These are phyloP conservation scores for Chlorella sp. DNA, from an alignment of 139 green algal species.

Conservation along the genomic window DNA sequence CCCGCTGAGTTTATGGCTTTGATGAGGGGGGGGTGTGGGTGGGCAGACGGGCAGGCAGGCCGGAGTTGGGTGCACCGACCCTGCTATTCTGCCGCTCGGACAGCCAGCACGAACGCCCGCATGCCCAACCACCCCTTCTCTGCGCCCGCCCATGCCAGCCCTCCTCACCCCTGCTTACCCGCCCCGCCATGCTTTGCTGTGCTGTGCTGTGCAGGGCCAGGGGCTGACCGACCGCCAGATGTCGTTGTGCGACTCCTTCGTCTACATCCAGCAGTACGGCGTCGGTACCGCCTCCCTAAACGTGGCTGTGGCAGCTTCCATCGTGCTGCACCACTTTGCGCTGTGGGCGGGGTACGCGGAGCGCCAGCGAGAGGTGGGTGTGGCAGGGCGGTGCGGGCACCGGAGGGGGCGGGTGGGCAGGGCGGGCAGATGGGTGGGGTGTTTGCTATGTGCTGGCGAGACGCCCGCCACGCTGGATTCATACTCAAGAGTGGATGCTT, in stretches of 20 bases:
- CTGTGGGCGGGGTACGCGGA: conserved; percentile 84
- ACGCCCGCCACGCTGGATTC: no score
- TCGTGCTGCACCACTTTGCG: conserved; percentile 96
- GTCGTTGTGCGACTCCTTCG: conserved; percentile 86
- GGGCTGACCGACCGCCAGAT: conserved; percentile 86
- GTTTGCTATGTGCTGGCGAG: no score
- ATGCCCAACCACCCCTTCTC: no score
- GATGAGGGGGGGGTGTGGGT: no score
- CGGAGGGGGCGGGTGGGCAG: not conserved
- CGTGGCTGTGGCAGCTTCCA: conserved; percentile 90
- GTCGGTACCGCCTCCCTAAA: conserved; percentile 95
- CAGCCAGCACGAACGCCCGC: no score
- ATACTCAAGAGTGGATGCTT: no score
- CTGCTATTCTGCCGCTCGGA: no score
- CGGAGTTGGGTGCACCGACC: no score
- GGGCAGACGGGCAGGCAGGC: not conserved
- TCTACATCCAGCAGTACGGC: conserved; percentile 91
- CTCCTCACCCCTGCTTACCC: not conserved
- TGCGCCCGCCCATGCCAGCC: not conserved
- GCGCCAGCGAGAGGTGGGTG: conserved; percentile 52
- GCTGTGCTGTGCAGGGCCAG: conserved; percentile 68
- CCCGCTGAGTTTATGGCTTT: no score
- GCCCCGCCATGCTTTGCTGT: no score
- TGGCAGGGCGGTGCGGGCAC: not conserved
- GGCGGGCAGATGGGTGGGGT: not conserved